Conservation (phyloP, 1,284 basidiomycete species). For the Microbotryum scabiosae region DNA sequence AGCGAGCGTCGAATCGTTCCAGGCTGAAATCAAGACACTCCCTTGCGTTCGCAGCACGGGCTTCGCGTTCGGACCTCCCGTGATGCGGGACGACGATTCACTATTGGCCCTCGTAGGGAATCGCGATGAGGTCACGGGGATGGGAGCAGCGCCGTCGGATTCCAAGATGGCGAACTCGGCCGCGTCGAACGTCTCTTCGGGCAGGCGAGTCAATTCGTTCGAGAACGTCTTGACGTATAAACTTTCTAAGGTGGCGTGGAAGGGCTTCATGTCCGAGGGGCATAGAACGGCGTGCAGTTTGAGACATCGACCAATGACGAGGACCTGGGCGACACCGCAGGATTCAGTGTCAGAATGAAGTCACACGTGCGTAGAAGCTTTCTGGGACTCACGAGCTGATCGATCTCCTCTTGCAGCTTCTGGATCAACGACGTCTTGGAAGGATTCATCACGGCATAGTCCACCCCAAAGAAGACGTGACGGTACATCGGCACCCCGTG, state of each 20-base stretch:
- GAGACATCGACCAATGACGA: slow-evolving; percentile 72
- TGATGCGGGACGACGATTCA: no score
- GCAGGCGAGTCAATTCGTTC: slow-evolving; percentile 57
- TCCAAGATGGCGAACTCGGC: neutral
- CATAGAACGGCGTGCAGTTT: slow-evolving; percentile 73
- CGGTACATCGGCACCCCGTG: slow-evolving; percentile 71
- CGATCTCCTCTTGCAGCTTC: slow-evolving; percentile 62
- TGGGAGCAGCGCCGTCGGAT: no score
- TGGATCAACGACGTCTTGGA: slow-evolving; percentile 62
- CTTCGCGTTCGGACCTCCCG: no score
- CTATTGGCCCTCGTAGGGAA: no score
- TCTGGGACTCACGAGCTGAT: slow-evolving; percentile 59
- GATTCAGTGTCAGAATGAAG: neutral
- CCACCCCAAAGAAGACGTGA: slow-evolving; percentile 62
- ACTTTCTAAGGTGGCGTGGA: slow-evolving; percentile 80
- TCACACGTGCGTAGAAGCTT: neutral
- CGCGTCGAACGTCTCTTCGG: neutral
- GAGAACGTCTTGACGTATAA: slow-evolving; percentile 82
- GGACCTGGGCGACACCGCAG: slow-evolving; percentile 48
- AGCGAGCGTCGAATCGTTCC: no score
- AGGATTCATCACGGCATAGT: slow-evolving; percentile 60
- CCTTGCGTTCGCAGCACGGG: no score
- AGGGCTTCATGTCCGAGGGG: slow-evolving; percentile 74
- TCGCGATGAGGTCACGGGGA: no score
- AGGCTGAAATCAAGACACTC: no score